These are phyloP conservation scores for Zopfia rhizophila DNA, from an alignment of 2,329 filamentous ascomycete genomes.

Conservation along the genomic window DNA sequence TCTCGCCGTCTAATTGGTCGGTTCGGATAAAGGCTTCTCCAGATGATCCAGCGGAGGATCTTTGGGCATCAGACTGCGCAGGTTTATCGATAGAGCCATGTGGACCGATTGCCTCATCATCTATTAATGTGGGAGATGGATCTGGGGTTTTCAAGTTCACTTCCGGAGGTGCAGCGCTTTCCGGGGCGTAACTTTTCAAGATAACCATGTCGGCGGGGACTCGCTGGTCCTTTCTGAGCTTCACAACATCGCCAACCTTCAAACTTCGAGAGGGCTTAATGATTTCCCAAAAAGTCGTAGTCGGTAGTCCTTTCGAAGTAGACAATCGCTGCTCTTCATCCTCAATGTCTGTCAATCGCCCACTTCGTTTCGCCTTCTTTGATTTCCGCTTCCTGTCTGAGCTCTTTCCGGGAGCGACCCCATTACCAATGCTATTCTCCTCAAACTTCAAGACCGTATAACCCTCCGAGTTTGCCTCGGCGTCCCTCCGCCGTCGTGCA, in stretches of 20 bases:
- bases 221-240: constrained; percentile 89
- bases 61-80: constrained; percentile 24
- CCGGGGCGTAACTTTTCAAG: constrained; percentile 75
- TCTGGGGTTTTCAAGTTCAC: constrained; percentile 10
- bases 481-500: constrained; percentile 82
- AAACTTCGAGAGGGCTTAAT: constrained; percentile 86
- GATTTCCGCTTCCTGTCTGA: constrained; percentile 43
- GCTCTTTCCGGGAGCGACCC: constrained; percentile 42
- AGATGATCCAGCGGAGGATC: constrained; percentile 54
- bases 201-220: constrained; percentile 96
- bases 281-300: constrained; percentile 71
- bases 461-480: constrained; percentile 91
- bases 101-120: constrained; percentile 15
- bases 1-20: constrained; percentile 96
- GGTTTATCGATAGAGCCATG: constrained; percentile 27
- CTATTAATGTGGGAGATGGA: constrained; percentile 30
- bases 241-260: constrained; percentile 94
- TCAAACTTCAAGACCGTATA: constrained; percentile 82
- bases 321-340: constrained; percentile 71
- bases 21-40: constrained; percentile 98
- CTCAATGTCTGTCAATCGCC: constrained; percentile 71
- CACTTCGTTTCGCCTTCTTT: constrained; percentile 43
- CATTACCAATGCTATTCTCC: constrained; percentile 58
- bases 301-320: constrained; percentile 43
- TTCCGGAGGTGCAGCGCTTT: constrained; percentile 23